Base-by-base conservation (phyloP, 352 stramenopile genomes). In the Phytopythium montanum region DNA sequence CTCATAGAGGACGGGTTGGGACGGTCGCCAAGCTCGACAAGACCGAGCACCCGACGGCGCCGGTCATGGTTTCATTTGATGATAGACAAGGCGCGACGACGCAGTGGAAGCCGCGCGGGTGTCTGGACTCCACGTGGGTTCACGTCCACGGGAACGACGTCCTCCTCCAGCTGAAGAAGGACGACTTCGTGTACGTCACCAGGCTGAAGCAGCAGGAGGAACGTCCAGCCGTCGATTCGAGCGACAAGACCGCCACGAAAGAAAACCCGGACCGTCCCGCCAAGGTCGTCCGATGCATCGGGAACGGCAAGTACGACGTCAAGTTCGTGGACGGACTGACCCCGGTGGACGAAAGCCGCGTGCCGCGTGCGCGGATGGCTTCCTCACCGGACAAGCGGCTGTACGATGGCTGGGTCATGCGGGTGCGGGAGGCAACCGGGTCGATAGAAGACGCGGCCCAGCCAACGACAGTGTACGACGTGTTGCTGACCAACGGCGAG, bases 131-230 rank as follows among this genome's bases (percentile, higher is more conserved):
- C 14, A 70, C 65, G n/a, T 66, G 75, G n/a, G 52, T 31, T 7
- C 50, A 68, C 0, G 62, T 83, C 7, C 33, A 64, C 2, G 71
- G 71, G 5, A 45, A 44, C 5, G 56, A 75, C 18, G 26, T 88
- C 5, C 49, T 61, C 36, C 44, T 59, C 0, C 75, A 83, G 29
- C 39, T 90, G 3, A 57, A 46, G 25, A 72, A 65, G 51, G 73
- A 87, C 39, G 79, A 89, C 34, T 74, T 74, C 21, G 76, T 90
- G 2, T 46, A 60, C 9, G 74, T 89, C 2, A 50, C 39, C 45
- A 23, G 9, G 54, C 56, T 26, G 76, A 79, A 25, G 19, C 71
- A 3, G 28, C 39, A 34, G 13, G 45, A 52, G 0, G 2, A 19
- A 21, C 0, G 25, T 25, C 3, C 16, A 0, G 46, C 19, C 23